A percentile compares a stretch with the other conserved stretches of the same genome.
Evolutionary conservation across 305 asterid species (phyloP).

Genomic region (Euphrasia arctica): DNA sequence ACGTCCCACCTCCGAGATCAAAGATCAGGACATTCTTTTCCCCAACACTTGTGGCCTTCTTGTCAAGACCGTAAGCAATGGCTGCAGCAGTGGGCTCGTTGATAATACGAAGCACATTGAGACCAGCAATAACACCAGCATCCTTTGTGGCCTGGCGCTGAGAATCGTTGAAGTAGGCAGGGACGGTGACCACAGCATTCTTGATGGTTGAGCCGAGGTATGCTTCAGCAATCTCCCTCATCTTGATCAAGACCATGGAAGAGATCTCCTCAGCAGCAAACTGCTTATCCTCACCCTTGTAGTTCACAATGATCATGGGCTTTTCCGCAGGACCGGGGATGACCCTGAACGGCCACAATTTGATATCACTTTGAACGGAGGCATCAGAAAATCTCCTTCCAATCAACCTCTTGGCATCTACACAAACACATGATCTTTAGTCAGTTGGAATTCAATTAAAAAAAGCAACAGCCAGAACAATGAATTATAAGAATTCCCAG

Average conservation of each 20-base stretch:
- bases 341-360: conserved; percentile 83
- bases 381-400: conserved; percentile 70
- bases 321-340: conserved; percentile 72
- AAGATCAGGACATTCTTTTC: conserved; percentile 81
- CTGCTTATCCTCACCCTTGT: conserved; percentile 79
- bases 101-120: conserved; percentile 72
- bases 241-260: conserved; percentile 80
- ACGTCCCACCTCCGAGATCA: conserved; percentile 83
- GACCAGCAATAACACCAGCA: conserved; percentile 81
- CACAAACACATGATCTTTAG: background rate
- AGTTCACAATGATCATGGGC: conserved; percentile 69
- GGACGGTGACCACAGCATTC: conserved; percentile 83
- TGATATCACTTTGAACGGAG: conserved; percentile 68
- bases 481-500: background rate
- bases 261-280: conserved; percentile 86
- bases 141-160: conserved; percentile 91
- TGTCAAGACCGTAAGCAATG: conserved; percentile 80
- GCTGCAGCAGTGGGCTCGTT: conserved; percentile 90
- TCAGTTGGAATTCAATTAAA: background rate
- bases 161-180: conserved; percentile 78
- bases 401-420: conserved; percentile 85
- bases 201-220: conserved; percentile 59
- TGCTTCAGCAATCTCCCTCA: conserved; percentile 83
- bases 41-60: conserved; percentile 79
- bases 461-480: no score